Conservation (phyloP, 2,329 filamentous ascomycete genomes). For the Pezicula carpinea region DNA sequence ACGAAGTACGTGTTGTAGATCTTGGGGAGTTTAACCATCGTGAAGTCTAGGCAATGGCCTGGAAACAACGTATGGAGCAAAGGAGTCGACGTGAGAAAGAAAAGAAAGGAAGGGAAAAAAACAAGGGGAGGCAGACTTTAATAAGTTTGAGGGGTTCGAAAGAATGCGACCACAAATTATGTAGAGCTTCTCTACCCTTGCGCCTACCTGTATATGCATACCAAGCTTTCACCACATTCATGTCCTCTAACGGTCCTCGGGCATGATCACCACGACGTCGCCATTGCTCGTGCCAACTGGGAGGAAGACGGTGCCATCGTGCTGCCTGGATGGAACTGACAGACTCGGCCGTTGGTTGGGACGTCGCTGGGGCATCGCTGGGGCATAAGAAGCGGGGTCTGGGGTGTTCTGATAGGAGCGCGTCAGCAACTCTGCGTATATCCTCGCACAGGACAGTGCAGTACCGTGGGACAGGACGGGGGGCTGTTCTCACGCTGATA, state of each 20-base stretch:
- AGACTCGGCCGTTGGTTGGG: not conserved
- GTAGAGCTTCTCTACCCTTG: not conserved
- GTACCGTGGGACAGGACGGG: not conserved
- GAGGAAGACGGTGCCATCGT: not conserved
- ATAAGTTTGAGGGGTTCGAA: not conserved
- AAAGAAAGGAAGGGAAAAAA: not conserved
- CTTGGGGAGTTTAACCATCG: constrained; percentile 11
- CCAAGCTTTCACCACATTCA: not conserved
- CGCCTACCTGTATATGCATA: not conserved
- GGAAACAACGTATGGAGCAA: not conserved
- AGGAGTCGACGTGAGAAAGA: no score
- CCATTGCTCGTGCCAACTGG: not conserved
- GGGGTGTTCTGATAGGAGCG: not conserved
- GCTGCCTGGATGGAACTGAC: not conserved
- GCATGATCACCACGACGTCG: not conserved
- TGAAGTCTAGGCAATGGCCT: constrained; percentile 7
- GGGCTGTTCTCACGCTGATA: no score
- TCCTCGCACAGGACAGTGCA: not conserved
- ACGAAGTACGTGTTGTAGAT: constrained; percentile 18
- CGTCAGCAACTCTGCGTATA: not conserved
- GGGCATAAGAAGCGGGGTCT: not conserved
- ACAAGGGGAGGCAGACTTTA: no score
- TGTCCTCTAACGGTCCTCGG: not conserved
- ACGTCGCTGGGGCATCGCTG: not conserved
- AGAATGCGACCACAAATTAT: not conserved